These are phyloP conservation scores for Trichoderma sp. DNA, from an alignment of 2,329 filamentous ascomycete genomes.

Conservation along the genomic window DNA sequence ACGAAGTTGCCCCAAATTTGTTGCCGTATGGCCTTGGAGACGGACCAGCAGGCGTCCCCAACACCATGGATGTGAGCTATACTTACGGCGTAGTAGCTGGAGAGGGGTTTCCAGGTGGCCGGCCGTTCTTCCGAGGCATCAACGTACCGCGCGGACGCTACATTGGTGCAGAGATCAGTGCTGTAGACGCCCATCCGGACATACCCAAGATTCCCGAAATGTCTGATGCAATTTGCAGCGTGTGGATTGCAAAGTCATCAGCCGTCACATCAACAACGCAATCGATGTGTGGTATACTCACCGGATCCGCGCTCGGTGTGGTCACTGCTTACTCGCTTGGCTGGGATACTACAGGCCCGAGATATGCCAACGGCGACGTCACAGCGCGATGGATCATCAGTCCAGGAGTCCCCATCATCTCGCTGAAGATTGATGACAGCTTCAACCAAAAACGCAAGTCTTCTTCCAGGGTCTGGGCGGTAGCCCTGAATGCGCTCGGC, in stretches of 20 bases:
- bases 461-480: slow-evolving; percentile 79
- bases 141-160: slow-evolving; percentile 78
- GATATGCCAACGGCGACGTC: slow-evolving; percentile 72
- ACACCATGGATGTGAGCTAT: slow-evolving; percentile 89
- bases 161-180: slow-evolving; percentile 61
- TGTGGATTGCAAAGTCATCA: slow-evolving; percentile 88
- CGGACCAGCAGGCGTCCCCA: slow-evolving; percentile 76
- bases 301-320: slow-evolving; percentile 80
- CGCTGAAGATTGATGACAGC: slow-evolving; percentile 79
- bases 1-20: slow-evolving; percentile 73
- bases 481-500: slow-evolving; percentile 88
- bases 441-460: slow-evolving; percentile 72
- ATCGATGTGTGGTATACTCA: slow-evolving; percentile 78
- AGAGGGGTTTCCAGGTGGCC: slow-evolving; percentile 82
- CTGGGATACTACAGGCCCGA: slow-evolving; percentile 56
- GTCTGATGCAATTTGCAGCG: slow-evolving; percentile 70
- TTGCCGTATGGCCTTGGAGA: slow-evolving; percentile 76
- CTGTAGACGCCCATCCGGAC: slow-evolving; percentile 65
- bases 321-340: slow-evolving; percentile 81
- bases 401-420: slow-evolving; percentile 88
- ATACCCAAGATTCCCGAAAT: slow-evolving; percentile 75
- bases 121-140: slow-evolving; percentile 72
- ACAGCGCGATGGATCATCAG: slow-evolving; percentile 88
- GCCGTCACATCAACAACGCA: slow-evolving; percentile 71
- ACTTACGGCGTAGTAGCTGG: slow-evolving; percentile 80